Conservation (phyloP, 257 asterid species). For the Solanum pinnatisectum region DNA sequence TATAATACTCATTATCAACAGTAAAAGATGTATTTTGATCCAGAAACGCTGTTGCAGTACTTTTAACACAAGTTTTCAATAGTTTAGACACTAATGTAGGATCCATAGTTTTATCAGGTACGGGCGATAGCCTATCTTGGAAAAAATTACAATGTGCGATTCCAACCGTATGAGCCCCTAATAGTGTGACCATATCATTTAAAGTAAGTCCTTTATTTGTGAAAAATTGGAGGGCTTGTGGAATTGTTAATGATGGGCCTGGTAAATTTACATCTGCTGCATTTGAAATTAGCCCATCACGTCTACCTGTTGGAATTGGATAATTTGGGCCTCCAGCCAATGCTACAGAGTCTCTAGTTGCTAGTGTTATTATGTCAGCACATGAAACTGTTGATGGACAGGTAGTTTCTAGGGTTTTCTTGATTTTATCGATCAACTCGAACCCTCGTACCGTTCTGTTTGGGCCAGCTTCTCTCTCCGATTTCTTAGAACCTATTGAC, state of each 20-base stretch:
- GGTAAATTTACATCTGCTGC: constrained; percentile 43
- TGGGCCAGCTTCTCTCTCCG: constrained; percentile 25
- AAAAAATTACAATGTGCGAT: constrained; percentile 61
- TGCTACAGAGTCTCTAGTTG: constrained; percentile 66
- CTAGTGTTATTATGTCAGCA: constrained; percentile 65
- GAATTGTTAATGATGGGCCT: constrained; percentile 32
- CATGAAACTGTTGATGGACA: constrained; percentile 66
- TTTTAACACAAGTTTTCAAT: constrained; percentile 26
- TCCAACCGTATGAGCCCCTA: constrained; percentile 79
- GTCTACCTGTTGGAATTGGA: constrained; percentile 45
- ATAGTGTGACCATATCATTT: constrained; percentile 56
- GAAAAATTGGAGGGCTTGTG: constrained; percentile 31
- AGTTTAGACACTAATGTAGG: constrained; percentile 32
- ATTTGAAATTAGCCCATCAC: constrained; percentile 52
- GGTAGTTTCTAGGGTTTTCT: constrained; percentile 31
- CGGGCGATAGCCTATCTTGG: constrained; percentile 38
- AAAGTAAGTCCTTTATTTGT: constrained; percentile 31
- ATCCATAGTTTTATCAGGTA: constrained; percentile 26
- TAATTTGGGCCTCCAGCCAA: constrained; percentile 60
- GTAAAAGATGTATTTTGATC: constrained; percentile 57
- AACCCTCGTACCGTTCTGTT: constrained; percentile 22
- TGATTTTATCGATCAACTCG: constrained; percentile 58
- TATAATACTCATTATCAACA: constrained; percentile 51
- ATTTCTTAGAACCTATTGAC: neutral
- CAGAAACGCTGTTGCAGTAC: constrained; percentile 39